Evolutionary conservation across 2,329 filamentous ascomycete species (phyloP), one percentile per base, ranked within the genome.

Genomic region (Ceratocystis ficicola): DNA sequence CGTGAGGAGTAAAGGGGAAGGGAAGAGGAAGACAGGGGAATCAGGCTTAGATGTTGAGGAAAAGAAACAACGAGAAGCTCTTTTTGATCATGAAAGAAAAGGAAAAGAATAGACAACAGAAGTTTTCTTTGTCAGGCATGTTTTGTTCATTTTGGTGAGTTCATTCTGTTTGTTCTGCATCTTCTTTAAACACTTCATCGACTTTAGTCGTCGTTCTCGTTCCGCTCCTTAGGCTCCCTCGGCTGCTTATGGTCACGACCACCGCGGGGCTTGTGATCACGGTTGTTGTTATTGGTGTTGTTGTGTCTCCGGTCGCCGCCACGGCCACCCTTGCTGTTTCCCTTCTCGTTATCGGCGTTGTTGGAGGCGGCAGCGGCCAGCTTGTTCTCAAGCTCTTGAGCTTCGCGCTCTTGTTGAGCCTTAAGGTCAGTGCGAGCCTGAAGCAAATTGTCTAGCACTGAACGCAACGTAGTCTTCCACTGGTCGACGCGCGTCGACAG

Each of bases 401-500:
- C 76, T 77, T 90, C 90, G 70, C 86, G 86, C 79, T 95, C 90
- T 78, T 85, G 86, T 76, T 89, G 85, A 65, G 84, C 79, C 71
- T 88, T 82, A 70, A 88, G 92, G 72, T 89, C 87, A 77, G 86
- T 81, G 80, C 95, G 87, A 80, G 95, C 90, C 74, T 84, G 80
- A 73, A 86, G 84, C 70, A 97, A 83, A 59, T 94, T 89, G 66
- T 81, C 79, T 71, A 95, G 79, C 20, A 99, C 91, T 70, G 84
- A 85, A 73, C 85, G 83, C 72, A 97, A 80, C 71, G 89, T 93
- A 71, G 84, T 82, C 76, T 88, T 86, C 93, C 93, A 97, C 75
- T 91, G 89, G 77, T 96, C 92, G 72, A 99, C 80, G 69, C 93
- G 84, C 69, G 88, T 90, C 68, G 90, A 89, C 65, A 99, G 87